phyloP scores from a whole-genome alignment of 805 yeast genomes.

The Kluyveromyces dobzhanskii region DNA sequence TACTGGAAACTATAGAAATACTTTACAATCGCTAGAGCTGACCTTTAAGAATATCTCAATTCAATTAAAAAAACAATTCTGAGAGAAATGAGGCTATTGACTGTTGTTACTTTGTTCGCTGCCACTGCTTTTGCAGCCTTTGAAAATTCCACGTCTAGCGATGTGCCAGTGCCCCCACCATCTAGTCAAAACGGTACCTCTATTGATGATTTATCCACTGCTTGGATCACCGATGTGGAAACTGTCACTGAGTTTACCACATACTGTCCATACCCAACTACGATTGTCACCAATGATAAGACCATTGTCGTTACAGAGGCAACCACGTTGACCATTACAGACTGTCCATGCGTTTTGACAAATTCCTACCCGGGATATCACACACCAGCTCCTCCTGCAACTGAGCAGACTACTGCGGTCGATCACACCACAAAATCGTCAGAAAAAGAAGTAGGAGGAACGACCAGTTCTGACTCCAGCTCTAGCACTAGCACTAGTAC shows the following conservation, averaged over 20 bases:
- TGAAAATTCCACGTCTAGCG: neutral
- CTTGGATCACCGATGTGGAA: constrained; percentile 27
- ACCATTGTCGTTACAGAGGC: constrained; percentile 72
- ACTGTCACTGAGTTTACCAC: constrained; percentile 70
- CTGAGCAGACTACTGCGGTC: neutral
- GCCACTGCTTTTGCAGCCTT: neutral
- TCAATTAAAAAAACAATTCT: no score
- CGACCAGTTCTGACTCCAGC: neutral
- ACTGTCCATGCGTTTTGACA: constrained; percentile 75
- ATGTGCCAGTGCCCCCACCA: constrained; percentile 30
- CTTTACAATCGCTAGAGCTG: no score
- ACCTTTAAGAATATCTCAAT: no score
- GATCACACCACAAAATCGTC: neutral
- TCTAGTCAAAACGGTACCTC: constrained; percentile 6
- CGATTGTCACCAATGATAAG: constrained; percentile 51
- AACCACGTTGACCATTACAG: constrained; percentile 77
- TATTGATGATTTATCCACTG: constrained; percentile 29
- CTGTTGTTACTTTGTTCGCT: neutral
- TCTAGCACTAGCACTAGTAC: neutral
- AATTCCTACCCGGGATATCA: constrained; percentile 5
- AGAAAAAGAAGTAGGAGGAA: neutral
- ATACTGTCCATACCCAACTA: constrained; percentile 75
- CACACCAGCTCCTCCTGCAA: neutral
- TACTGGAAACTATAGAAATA: no score
- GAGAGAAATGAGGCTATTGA: neutral